Evolutionary conservation across 1,284 basidiomycete species (phyloP), one percentile per base, ranked within the genome.

Genomic region (Athelia psychrophila): DNA sequence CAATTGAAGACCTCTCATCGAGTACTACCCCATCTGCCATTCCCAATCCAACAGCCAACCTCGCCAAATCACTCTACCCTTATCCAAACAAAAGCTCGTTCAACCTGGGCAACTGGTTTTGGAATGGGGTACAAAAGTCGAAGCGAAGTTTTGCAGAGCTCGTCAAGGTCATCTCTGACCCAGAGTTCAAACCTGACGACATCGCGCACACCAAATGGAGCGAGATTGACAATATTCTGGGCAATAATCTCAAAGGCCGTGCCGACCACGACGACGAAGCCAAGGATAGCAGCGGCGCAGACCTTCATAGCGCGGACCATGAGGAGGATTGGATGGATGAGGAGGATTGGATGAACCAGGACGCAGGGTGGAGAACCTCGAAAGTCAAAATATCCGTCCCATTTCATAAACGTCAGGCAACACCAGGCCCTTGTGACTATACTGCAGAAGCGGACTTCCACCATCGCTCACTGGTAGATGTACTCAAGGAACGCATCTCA

Each of bases 281-380:
- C 4, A 22, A 16, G 8, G 6, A 6, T 18, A 42, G 38, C 6
- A 23, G n/a, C 16, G 9, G 5, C 38, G 13, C 27, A 6, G 27
- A 30, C 5, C n/a, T n/a, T n/a, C n/a, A n/a, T n/a, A 30, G 13
- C 13, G 27, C 5, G 27, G 27, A 19, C n/a, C 38, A 18, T 8
- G 38, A n/a, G 10, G 22, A 16, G 18, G 1, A 58, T 67, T 38
- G 64, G 62, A 1, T 69, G 67, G 69, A 56, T 23, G 22, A n/a
- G 19, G n/a, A n/a, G n/a, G 42, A 35, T 12, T 35, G 33, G 33
- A 12, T 35, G 33, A n/a, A 35, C 33, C 12, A 12, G 33, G 38
- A 42, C n/a, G 44, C 19, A 6, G 44, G 44, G 10, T 46, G 44
- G 44, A 12, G 10, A 5, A 23, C 15, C 16, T 4, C 6, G 5